Percentiles rank a stretch among this genome's conserved stretches.
phyloP scores from a whole-genome alignment of 2,329 filamentous ascomycete genomes.

The Xylariaceae sp. region DNA sequence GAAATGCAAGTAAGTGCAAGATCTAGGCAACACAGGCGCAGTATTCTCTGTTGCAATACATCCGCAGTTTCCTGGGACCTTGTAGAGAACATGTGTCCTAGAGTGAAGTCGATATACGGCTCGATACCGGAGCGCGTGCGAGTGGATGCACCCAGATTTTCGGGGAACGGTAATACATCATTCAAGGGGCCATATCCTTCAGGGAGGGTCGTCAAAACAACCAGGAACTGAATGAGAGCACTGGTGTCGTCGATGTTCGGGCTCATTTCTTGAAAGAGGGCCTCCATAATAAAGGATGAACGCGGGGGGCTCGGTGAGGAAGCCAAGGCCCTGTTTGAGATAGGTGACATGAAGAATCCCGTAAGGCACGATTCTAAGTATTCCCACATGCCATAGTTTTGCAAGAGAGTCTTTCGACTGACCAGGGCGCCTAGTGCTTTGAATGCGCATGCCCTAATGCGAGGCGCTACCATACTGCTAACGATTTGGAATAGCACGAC shows the following conservation, averaged over 20 bases:
- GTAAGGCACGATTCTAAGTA: slow-evolving; percentile 79
- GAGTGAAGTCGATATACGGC: slow-evolving; percentile 86
- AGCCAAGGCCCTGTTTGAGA: slow-evolving; percentile 28
- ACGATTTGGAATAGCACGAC: slow-evolving; percentile 78
- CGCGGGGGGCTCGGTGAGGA: slow-evolving; percentile 39
- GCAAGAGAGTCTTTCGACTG: slow-evolving; percentile 68
- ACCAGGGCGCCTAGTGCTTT: slow-evolving; percentile 75
- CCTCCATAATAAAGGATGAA: slow-evolving; percentile 52
- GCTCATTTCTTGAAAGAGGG: slow-evolving; percentile 73
- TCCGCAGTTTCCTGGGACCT: slow-evolving; percentile 68
- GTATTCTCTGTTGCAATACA: slow-evolving; percentile 68
- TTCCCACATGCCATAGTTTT: slow-evolving; percentile 77
- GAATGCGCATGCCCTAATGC: slow-evolving; percentile 83
- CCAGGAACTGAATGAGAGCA: slow-evolving; percentile 78
- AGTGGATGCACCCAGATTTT: slow-evolving; percentile 75
- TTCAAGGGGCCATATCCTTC: slow-evolving; percentile 63
- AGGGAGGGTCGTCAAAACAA: slow-evolving; percentile 70
- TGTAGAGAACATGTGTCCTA: slow-evolving; percentile 75
- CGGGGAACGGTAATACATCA: slow-evolving; percentile 83
- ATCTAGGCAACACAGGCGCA: slow-evolving; percentile 80
- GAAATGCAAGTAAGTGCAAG: slow-evolving; percentile 79
- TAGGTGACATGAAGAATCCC: slow-evolving; percentile 50
- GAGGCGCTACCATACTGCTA: slow-evolving; percentile 73
- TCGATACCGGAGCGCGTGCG: slow-evolving; percentile 83
- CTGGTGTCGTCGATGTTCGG: slow-evolving; percentile 83